These are phyloP conservation scores for Aspergillus avenaceus DNA, from an alignment of 495 filamentous ascomycete genomes.

Conservation along the genomic window DNA sequence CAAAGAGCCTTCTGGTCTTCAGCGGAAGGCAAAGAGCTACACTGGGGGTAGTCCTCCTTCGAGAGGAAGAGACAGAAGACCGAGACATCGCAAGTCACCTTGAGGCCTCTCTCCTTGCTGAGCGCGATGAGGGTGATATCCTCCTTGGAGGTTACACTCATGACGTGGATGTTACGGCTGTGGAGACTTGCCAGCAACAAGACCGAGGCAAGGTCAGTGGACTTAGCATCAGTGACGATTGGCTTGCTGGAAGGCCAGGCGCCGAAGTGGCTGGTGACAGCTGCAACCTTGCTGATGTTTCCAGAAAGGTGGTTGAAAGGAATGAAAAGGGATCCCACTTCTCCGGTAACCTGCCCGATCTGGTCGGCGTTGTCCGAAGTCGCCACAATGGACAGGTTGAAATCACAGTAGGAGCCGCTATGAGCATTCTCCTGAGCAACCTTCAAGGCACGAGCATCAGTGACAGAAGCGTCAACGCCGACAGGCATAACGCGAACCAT, in stretches of 20 bases:
- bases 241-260: conserved; percentile 79
- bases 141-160: conserved; percentile 76
- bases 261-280: conserved; percentile 76
- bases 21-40: conserved; percentile 59
- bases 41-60: conserved; percentile 68
- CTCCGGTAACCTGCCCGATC: conserved; percentile 64
- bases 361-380: conserved; percentile 74
- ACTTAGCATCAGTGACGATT: conserved; percentile 81
- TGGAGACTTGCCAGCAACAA: conserved; percentile 78
- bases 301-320: conserved; percentile 84
- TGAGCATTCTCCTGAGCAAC: conserved; percentile 73
- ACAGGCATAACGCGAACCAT: conserved; percentile 84
- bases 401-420: conserved; percentile 67
- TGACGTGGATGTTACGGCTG: conserved; percentile 79
- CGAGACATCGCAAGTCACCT: conserved; percentile 81
- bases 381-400: conserved; percentile 80
- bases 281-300: conserved; percentile 83
- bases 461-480: conserved; percentile 67
- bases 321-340: conserved; percentile 82
- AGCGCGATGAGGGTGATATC: conserved; percentile 77
- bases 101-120: conserved; percentile 77
- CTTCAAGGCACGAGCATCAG: conserved; percentile 67
- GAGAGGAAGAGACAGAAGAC: conserved; percentile 79
- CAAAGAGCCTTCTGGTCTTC: conserved; percentile 76
- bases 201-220: conserved; percentile 76